phyloP scores from a whole-genome alignment of 1,284 basidiomycete genomes.

The Cutaneotrichosporon cutaneum region DNA sequence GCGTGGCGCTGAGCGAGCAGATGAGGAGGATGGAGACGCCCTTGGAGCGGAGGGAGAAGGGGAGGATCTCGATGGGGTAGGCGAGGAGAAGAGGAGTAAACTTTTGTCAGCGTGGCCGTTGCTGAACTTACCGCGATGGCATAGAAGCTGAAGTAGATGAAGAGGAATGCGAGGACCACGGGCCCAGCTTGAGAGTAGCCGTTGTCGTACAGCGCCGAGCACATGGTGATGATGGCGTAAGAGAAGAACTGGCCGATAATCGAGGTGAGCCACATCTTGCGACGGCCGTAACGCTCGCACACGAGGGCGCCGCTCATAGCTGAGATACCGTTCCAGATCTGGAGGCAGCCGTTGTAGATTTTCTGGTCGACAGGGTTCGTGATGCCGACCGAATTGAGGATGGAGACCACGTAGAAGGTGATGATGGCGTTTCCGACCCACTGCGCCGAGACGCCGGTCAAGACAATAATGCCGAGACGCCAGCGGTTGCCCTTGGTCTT shows the following conservation, averaged over 20 bases:
- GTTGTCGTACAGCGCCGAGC: constrained; percentile 4
- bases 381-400: constrained; percentile 25
- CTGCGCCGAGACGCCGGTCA: constrained; percentile 52
- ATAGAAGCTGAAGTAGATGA: constrained; percentile 28
- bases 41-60: constrained; percentile 31
- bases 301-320: background rate
- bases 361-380: constrained; percentile 16
- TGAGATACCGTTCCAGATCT: constrained; percentile 22
- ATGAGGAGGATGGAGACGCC: constrained; percentile 27
- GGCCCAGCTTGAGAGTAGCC: constrained; percentile 1
- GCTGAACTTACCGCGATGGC: constrained; percentile 11
- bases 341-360: constrained; percentile 22
- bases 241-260: constrained; percentile 11
- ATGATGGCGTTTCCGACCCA: constrained; percentile 20
- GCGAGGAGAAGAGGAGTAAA: constrained; percentile 57
- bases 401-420: constrained; percentile 15
- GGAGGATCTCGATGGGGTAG: constrained; percentile 47
- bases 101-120: background rate
- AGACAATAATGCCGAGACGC: constrained; percentile 55
- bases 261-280: constrained; percentile 14
- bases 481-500: constrained; percentile 51
- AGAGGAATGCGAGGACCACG: constrained; percentile 14
- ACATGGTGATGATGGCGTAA: constrained; percentile 8
- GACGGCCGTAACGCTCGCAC: constrained; percentile 4
- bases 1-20: constrained; percentile 9